A percentile compares a stretch with the other conserved stretches of the same genome.
These are phyloP conservation scores for Mycena sp. DNA, from an alignment of 1,284 basidiomycete genomes.

Conservation along the genomic window DNA sequence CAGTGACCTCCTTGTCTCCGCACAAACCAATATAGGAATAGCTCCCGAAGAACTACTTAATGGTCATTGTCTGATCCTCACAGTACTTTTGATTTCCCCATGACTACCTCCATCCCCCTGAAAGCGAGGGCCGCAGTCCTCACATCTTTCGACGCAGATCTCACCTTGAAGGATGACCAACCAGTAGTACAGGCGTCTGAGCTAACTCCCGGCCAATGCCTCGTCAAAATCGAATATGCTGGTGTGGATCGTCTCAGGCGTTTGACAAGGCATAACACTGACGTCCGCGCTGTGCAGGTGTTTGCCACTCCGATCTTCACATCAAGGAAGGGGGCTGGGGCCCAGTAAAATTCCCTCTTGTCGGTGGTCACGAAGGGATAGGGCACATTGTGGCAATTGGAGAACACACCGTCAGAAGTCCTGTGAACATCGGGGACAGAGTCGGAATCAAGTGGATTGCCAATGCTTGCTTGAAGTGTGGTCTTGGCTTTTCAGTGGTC, in stretches of 20 bases:
- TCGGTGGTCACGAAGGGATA: slow-evolving; percentile 77
- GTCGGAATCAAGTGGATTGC: slow-evolving; percentile 84
- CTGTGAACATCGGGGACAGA: slow-evolving; percentile 65
- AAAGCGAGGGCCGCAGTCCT: slow-evolving; percentile 62
- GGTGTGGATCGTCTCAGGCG: slow-evolving; percentile 42
- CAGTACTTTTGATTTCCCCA: slow-evolving; percentile 11
- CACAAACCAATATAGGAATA: too few relatives aligned
- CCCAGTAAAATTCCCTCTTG: slow-evolving; percentile 60
- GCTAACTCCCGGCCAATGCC: slow-evolving; percentile 72
- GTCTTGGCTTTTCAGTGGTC: neutral
- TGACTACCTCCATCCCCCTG: slow-evolving; percentile 47
- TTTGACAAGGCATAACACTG: neutral
- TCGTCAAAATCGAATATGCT: slow-evolving; percentile 72
- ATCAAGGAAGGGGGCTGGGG: slow-evolving; percentile 66
- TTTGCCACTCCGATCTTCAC: slow-evolving; percentile 76
- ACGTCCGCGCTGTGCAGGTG: slow-evolving; percentile 23
- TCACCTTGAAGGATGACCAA: slow-evolving; percentile 47
- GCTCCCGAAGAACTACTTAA: too few relatives aligned
- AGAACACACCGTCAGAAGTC: slow-evolving; percentile 51
- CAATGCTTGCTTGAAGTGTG: slow-evolving; percentile 60
- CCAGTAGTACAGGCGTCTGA: slow-evolving; percentile 65
- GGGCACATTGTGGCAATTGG: slow-evolving; percentile 75
- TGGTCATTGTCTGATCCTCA: too few relatives aligned
- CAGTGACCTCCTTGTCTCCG: too few relatives aligned
- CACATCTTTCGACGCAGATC: slow-evolving; percentile 43